These are phyloP conservation scores for Suillus brevipes DNA, from an alignment of 768 basidiomycete species.

Conservation along the genomic window DNA sequence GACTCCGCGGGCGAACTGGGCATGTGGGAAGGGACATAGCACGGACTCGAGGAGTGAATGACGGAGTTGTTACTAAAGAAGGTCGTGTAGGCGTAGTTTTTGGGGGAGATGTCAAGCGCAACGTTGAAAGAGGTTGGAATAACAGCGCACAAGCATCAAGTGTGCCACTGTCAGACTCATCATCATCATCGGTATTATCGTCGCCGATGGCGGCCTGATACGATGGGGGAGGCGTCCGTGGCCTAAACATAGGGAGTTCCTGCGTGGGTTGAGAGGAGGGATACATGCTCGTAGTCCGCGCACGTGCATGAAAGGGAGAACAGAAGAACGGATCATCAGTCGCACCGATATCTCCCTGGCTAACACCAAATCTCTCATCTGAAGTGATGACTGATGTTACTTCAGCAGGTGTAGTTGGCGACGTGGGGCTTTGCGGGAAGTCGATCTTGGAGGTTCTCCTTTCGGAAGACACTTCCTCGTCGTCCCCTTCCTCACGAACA, in stretches of 20 bases:
- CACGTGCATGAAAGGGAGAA: slow-evolving; percentile 22
- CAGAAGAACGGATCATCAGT: slow-evolving; percentile 26
- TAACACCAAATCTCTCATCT: background rate
- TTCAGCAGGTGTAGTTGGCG: background rate
- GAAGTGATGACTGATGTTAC: slow-evolving; percentile 8
- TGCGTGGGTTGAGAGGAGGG: slow-evolving; percentile 13
- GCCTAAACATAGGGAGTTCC: slow-evolving; percentile 23
- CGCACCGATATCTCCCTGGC: background rate
- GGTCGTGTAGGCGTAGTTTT: slow-evolving; percentile 12
- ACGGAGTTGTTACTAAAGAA: slow-evolving; percentile 11
- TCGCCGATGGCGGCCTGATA: slow-evolving; percentile 18
- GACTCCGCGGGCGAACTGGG: slow-evolving; percentile 16
- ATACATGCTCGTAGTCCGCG: slow-evolving; percentile 33
- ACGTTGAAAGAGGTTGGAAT: slow-evolving; percentile 28
- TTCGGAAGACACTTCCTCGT: slow-evolving; percentile 33
- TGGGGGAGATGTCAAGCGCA: slow-evolving; percentile 16
- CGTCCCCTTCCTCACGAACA: slow-evolving; percentile 30
- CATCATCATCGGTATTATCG: background rate
- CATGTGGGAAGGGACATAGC: slow-evolving; percentile 26
- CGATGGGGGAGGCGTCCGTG: slow-evolving; percentile 28
- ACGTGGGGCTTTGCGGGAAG: slow-evolving; percentile 21
- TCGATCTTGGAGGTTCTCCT: slow-evolving; percentile 18
- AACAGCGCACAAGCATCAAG: slow-evolving; percentile 28
- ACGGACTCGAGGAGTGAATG: slow-evolving; percentile 24
- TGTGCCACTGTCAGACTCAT: slow-evolving; percentile 8